Evolutionary conservation across 2,329 filamentous ascomycete species (phyloP).

Genomic region (Lachnellula subtilissima): DNA sequence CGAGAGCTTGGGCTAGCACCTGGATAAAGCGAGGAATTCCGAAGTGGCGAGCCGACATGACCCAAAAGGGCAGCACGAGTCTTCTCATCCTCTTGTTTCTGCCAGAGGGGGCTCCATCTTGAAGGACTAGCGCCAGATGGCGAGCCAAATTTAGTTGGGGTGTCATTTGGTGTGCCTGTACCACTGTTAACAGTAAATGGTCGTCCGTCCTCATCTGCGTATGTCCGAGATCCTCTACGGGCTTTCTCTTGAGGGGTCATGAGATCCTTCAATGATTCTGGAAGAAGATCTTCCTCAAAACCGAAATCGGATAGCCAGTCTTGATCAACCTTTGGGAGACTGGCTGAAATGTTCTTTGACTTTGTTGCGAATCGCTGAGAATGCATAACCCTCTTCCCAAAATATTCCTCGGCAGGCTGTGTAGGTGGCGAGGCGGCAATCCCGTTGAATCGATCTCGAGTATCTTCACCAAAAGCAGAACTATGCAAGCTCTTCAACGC

Average conservation of each 20-base stretch:
- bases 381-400: conserved; percentile 68
- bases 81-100: conserved; percentile 48
- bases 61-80: conserved; percentile 52
- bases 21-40: conserved; percentile 57
- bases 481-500: conserved; percentile 60
- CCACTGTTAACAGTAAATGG: conserved; percentile 34
- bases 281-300: conserved; percentile 87
- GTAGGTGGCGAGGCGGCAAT: conserved; percentile 39
- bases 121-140: conserved; percentile 54
- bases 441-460: conserved; percentile 58
- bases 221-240: conserved; percentile 53
- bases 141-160: conserved; percentile 55
- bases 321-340: conserved; percentile 59
- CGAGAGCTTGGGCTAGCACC: conserved; percentile 40
- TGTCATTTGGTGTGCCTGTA: conserved; percentile 37
- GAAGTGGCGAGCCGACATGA: conserved; percentile 60
- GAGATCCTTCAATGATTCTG: conserved; percentile 62
- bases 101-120: conserved; percentile 57
- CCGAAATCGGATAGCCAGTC: conserved; percentile 67
- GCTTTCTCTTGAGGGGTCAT: conserved; percentile 65
- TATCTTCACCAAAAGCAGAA: conserved; percentile 58
- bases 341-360: conserved; percentile 64
- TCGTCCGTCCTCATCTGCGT: conserved; percentile 46
- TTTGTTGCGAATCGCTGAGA: conserved; percentile 61
- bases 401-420: conserved; percentile 51